Conservation (phyloP, 495 filamentous ascomycete species). For the Tricharina praecox region DNA sequence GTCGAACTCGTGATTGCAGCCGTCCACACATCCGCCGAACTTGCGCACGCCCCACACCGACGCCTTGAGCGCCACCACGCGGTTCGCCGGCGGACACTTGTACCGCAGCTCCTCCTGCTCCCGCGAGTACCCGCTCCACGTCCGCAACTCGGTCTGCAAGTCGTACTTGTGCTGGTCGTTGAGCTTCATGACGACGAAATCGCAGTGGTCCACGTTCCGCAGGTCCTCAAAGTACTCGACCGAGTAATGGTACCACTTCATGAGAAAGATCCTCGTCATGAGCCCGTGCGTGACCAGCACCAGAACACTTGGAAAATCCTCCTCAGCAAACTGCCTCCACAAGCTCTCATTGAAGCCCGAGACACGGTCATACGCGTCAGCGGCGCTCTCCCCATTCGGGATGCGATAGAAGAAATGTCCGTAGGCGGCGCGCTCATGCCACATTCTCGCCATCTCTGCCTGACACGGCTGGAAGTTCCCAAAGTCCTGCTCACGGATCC, state of each 20-base stretch:
- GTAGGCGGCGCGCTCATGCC: conserved; percentile 90
- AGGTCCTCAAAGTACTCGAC: conserved; percentile 97
- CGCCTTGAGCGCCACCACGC: not conserved
- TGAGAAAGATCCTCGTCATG: conserved; percentile 91
- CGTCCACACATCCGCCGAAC: conserved; percentile 24
- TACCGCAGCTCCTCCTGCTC: conserved; percentile 31
- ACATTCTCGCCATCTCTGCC: conserved; percentile 94
- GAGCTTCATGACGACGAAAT: conserved; percentile 86
- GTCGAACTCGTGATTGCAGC: conserved; percentile 17
- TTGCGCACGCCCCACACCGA: not conserved
- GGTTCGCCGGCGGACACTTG: conserved; percentile 9
- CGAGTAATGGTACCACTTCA: conserved; percentile 98
- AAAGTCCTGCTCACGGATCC: conserved; percentile 91
- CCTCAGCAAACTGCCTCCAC: conserved; percentile 82
- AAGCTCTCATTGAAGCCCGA: conserved; percentile 92
- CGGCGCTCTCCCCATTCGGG: conserved; percentile 84
- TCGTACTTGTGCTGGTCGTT: conserved; percentile 63
- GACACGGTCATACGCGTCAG: conserved; percentile 89
- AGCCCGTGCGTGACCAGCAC: conserved; percentile 91
- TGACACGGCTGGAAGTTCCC: conserved; percentile 96
- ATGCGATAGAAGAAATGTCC: conserved; percentile 99
- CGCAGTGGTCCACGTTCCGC: conserved; percentile 91
- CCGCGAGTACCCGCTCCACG: conserved; percentile 72
- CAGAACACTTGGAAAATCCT: conserved; percentile 80
- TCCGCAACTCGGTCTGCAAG: conserved; percentile 72